Conservation (phyloP, 495 filamentous ascomycete species). For the Daldinia childiae region DNA sequence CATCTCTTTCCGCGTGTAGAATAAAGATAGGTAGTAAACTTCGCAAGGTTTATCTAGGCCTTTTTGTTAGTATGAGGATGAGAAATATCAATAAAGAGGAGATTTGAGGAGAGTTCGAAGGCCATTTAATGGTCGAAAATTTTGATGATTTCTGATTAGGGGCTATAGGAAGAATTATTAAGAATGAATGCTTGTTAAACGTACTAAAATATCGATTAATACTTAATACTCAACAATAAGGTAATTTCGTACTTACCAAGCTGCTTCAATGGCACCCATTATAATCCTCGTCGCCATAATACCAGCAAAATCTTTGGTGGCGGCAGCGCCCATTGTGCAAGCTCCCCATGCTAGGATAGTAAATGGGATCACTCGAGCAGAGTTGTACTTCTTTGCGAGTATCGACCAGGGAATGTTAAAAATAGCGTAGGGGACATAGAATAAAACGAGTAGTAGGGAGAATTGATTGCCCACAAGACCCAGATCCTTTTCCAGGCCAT, state of each 20-base stretch:
- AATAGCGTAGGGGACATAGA: background rate
- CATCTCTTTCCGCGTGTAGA: conserved; percentile 35
- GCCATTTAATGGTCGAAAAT: no score
- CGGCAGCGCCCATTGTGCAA: conserved; percentile 43
- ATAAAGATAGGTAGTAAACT: conserved; percentile 12
- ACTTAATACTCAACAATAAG: background rate
- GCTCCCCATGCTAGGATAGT: conserved; percentile 49
- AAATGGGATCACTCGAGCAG: conserved; percentile 38
- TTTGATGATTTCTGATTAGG: no score
- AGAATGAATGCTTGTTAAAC: background rate
- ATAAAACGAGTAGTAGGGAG: background rate
- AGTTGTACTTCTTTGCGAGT: conserved; percentile 34
- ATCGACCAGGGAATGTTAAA: conserved; percentile 38
- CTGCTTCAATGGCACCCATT: background rate
- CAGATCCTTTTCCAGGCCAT: background rate
- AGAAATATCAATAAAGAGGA: no score
- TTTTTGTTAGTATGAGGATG: background rate
- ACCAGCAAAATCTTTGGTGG: background rate
- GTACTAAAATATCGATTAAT: background rate
- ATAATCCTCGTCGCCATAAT: background rate
- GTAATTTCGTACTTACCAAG: background rate
- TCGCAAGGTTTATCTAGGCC: background rate
- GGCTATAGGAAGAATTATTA: background rate
- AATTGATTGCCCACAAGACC: background rate
- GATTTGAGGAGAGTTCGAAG: no score